phyloP scores from a whole-genome alignment of 768 basidiomycete genomes.

The Phylloporus rhodoxanthus region DNA sequence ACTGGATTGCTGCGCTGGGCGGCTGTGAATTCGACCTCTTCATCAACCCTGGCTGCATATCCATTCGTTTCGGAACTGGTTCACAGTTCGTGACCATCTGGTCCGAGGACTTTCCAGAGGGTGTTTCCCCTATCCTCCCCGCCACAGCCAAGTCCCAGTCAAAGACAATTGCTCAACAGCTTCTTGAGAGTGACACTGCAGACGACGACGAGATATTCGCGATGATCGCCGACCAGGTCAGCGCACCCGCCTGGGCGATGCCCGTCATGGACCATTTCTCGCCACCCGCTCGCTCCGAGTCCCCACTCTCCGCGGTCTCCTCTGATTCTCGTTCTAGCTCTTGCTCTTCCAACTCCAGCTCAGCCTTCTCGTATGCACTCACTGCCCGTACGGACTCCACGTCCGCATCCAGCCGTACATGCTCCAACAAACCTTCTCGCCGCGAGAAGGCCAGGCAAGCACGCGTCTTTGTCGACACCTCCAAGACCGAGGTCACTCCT shows the following conservation, averaged over 20 bases:
- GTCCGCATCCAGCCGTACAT: slow-evolving; percentile 37
- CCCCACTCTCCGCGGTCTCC: slow-evolving; percentile 54
- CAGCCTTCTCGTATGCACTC: slow-evolving; percentile 62
- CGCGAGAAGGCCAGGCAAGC: slow-evolving; percentile 65
- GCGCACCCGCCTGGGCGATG: slow-evolving; percentile 62
- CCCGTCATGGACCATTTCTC: slow-evolving; percentile 61
- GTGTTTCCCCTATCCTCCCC: slow-evolving; percentile 15
- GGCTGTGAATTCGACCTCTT: slow-evolving; percentile 71
- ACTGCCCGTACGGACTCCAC: slow-evolving; percentile 50
- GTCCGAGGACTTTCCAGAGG: slow-evolving; percentile 47
- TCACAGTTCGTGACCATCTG: slow-evolving; percentile 57
- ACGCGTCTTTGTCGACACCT: slow-evolving; percentile 66
- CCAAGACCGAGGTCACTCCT: slow-evolving; percentile 75
- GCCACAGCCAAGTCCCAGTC: slow-evolving; percentile 19
- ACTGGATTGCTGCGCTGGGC: slow-evolving; percentile 71
- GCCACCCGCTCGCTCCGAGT: slow-evolving; percentile 44
- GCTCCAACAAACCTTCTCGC: slow-evolving; percentile 51
- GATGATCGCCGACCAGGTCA: slow-evolving; percentile 67
- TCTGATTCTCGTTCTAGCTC: slow-evolving; percentile 47
- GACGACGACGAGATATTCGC: slow-evolving; percentile 71
- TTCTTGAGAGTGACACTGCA: slow-evolving; percentile 63
- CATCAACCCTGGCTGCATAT: slow-evolving; percentile 75
- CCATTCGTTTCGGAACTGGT: slow-evolving; percentile 50
- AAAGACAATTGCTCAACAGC: slow-evolving; percentile 71
- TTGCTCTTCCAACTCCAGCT: slow-evolving; percentile 67